Base-by-base conservation (phyloP, 805 yeast genomes). In the Cephaloascus albidus region DNA sequence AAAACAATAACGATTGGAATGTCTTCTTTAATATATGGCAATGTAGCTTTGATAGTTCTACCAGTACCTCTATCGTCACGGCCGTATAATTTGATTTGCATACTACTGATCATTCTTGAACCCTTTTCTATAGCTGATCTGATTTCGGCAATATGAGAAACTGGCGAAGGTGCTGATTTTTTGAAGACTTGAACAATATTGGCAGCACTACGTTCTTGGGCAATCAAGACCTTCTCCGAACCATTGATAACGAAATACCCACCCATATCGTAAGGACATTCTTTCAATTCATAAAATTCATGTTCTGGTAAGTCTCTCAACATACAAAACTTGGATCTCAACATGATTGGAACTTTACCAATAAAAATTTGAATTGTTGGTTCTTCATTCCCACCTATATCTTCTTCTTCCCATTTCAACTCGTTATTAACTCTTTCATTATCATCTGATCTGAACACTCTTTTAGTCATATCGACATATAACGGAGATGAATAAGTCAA, bases 201-300 rank as follows among this genome's bases (percentile, higher is more conserved):
- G 37, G 98, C 99, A 12, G 99, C 97, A 43, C 93, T 81, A 61
- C 99, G 79, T 65, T 93, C 99, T 66, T 93, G 99, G 26, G 99
- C 99, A 68, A 93, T 93, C 54, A 93, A 71, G 41, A 93, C 99
- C 61, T 93, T 93, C 61, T 93, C 99, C 17, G 97, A 87, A 53
- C 99, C 99, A 67, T 93, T 93, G 57, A 93, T 93, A 51, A 93
- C 89, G 58, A 93, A 93, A 63, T 93, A 93, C 45, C 99, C 99
- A 62, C 99, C 99, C 94, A 93, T 95, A 72, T 93, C 99, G 63
- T 86, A 93, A 26, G 98, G 98, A 67, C 99, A 93, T 65, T 93
- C 99, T 63, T 93, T 89, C 57, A 93, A 76, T 52, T 88, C 95
- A 64, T 89, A 93, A 54, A 89, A 76, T 63, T 93, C 98, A 50